Conservation (phyloP, 805 yeast genomes). For the Saccharomycopsis olivae region DNA sequence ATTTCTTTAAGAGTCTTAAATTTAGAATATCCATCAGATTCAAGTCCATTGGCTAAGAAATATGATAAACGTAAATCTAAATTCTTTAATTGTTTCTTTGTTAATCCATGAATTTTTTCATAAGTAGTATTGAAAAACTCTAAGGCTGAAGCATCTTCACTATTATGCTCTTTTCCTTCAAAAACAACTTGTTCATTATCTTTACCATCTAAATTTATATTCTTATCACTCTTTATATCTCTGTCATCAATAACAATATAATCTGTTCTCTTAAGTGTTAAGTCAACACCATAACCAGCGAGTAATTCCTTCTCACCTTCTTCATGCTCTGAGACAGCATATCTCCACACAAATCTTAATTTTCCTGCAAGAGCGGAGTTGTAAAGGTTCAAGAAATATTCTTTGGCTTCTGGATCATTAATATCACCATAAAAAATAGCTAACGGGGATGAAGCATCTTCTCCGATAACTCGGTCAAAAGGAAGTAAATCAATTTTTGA, state of each 20-base stretch:
- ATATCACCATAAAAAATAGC: constrained; percentile 62
- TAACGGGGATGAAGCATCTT: constrained; percentile 35
- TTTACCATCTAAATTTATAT: constrained; percentile 20
- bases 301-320: constrained; percentile 24
- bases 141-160: constrained; percentile 1
- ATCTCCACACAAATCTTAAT: constrained; percentile 66
- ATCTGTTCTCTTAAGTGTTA: constrained; percentile 56
- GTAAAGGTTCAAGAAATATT: constrained; percentile 48
- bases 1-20: constrained; percentile 30
- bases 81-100: constrained; percentile 25
- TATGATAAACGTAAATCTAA: constrained; percentile 34
- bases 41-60: constrained; percentile 16
- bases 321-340: constrained; percentile 22
- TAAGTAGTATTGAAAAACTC: constrained; percentile 20
- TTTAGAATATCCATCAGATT: constrained; percentile 22
- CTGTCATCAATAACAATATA: constrained; percentile 57
- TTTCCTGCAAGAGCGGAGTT: constrained; percentile 55
- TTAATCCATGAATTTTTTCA: constrained; percentile 25
- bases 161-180: constrained; percentile 1
- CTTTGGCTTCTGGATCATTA: constrained; percentile 35
- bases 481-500: constrained; percentile 22
- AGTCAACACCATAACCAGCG: constrained; percentile 57
- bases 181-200: constrained; percentile 22
- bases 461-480: constrained; percentile 60
- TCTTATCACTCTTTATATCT: constrained; percentile 24